phyloP scores from a whole-genome alignment of 1,284 basidiomycete species.

The Cystobasidium pallidum region DNA sequence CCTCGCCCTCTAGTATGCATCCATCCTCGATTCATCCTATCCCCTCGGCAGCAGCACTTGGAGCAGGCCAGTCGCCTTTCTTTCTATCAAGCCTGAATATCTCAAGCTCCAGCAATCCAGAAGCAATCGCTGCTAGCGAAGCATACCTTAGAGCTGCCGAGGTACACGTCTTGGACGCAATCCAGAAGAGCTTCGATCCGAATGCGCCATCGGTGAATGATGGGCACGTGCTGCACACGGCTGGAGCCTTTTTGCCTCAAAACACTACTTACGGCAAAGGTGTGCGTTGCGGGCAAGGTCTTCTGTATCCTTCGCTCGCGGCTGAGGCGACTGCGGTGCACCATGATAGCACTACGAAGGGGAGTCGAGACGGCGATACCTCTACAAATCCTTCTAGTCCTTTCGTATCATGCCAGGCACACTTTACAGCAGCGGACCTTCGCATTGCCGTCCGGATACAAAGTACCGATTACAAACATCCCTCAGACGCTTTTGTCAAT shows the following conservation, averaged over 20 bases:
- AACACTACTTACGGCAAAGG: neutral
- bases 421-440: conserved; percentile 13
- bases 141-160: conserved; percentile 19
- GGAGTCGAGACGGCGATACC: neutral
- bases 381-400: neutral
- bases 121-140: conserved; percentile 36
- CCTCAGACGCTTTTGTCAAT: neutral
- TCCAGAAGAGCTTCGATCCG: conserved; percentile 4
- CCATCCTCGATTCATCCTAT: conserved; percentile 18
- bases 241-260: neutral
- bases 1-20: conserved; percentile 25
- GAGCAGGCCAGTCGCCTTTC: conserved; percentile 11
- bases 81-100: conserved; percentile 21
- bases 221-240: neutral
- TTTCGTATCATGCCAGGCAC: neutral
- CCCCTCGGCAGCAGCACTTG: conserved; percentile 9
- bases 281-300: conserved; percentile 21
- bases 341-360: too few relatives aligned
- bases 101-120: conserved; percentile 18
- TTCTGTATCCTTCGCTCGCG: conserved; percentile 6
- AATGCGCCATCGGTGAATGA: neutral
- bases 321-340: neutral
- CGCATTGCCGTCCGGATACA: neutral
- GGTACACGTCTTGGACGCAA: conserved; percentile 1
- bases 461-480: neutral